phyloP scores from a whole-genome alignment of 495 filamentous ascomycete species.

The Pyrenopolyporus hunteri region DNA sequence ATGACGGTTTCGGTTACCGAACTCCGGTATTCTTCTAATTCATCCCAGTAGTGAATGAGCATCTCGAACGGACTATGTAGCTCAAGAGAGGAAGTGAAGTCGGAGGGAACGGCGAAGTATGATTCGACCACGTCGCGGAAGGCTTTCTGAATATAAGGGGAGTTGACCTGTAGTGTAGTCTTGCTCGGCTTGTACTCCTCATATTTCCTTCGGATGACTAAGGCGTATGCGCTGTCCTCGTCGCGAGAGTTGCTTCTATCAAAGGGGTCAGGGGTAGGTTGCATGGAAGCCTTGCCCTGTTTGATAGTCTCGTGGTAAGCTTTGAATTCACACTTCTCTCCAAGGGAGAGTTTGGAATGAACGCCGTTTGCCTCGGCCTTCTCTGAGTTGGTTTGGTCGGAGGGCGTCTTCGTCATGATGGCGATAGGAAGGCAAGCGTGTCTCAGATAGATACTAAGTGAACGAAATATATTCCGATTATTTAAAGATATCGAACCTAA shows the following conservation, averaged over 20 bases:
- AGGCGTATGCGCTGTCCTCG: constrained; percentile 41
- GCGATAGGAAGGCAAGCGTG: too few species aligned
- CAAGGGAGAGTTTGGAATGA: neutral
- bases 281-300: constrained; percentile 12
- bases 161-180: constrained; percentile 51
- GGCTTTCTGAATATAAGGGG: constrained; percentile 47
- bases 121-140: constrained; percentile 46
- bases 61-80: constrained; percentile 39
- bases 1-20: constrained; percentile 35
- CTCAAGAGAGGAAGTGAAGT: constrained; percentile 43
- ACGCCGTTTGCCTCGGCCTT: neutral
- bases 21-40: constrained; percentile 39
- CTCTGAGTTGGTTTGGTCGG: neutral
- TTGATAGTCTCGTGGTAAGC: constrained; percentile 38
- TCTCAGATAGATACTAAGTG: too few species aligned
- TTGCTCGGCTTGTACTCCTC: constrained; percentile 38
- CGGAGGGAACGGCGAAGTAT: constrained; percentile 46
- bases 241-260: constrained; percentile 2
- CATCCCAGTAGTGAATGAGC: constrained; percentile 44
- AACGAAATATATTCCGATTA: too few species aligned
- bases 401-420: neutral
- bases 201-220: constrained; percentile 44
- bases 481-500: too few species aligned
- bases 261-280: constrained; percentile 30
- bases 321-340: constrained; percentile 39